Evolutionary conservation across 225 moss, liverwort and hornwort genomes (phyloP), one percentile per base, ranked within the genome.

Genomic region (Pseudoscleropodium purum): DNA sequence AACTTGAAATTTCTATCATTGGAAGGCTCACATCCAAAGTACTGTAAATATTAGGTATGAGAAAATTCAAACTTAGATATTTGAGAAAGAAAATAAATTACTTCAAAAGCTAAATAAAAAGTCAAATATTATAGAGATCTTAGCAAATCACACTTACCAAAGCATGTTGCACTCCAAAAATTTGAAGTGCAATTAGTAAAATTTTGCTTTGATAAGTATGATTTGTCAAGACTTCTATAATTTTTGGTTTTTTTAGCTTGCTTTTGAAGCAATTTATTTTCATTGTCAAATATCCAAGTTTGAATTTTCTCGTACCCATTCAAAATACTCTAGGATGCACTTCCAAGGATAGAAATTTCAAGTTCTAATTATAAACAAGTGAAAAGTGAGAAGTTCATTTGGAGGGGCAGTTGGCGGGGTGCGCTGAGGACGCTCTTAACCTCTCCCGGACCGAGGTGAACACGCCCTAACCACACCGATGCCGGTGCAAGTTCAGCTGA

Each of bases 1-100:
- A 11, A 47, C 18, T 31, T 75, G 0, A 41, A 47, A 11, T 47
- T 11, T 47, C 31, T 75, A 6, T 75, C 18, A 20, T 31, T 75
- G 2, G 0, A 49, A 31, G 19, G 45, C 45, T 45, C 0, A 0
- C 31, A 31, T 19, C 0, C 0, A 31, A 2, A 4, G 12, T 43
- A 27, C 11, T 31, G 31, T 31, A 19, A 49, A 49, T 11, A 49
- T 7, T n/a, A n/a, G n/a, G 7, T 19, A 1, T 1, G 33, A 49
- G 1, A 49, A 49, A 49, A 33, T 70, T 14, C 8, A 39, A 24
- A 39, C 8, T 14, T 70, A 39, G 7, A 39, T 8, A 70, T 39
- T 39, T 39, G 25, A 25, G 1, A 14, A 39, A 24, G 39, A 24
- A 14, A 70, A 70, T 14, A 25, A 7, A 70, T 2, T 0, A 0